phyloP scores from a whole-genome alignment of 345 rosid species.

The Aquilaria sinensis region DNA sequence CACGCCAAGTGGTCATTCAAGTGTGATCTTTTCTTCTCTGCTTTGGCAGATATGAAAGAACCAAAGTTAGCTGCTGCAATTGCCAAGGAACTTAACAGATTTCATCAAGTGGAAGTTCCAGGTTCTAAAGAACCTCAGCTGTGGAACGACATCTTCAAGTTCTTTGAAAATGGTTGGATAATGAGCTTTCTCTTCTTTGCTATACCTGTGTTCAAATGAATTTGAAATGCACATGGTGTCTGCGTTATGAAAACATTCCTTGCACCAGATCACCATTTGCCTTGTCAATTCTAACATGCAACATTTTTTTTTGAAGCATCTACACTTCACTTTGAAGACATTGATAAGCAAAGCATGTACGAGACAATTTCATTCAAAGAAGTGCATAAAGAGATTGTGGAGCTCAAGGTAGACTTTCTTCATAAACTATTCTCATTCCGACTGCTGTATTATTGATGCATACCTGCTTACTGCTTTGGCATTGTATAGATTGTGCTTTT shows the following conservation, averaged over 20 bases:
- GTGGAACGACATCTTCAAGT: slow-evolving; percentile 82
- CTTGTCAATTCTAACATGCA: not conserved
- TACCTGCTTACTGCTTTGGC: slow-evolving; percentile 8
- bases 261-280: not conserved
- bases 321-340: slow-evolving; percentile 58
- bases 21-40: slow-evolving; percentile 6
- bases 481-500: not conserved
- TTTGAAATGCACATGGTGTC: not conserved
- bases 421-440: not conserved
- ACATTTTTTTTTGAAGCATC: slow-evolving; percentile 49
- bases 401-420: slow-evolving; percentile 55
- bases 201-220: not conserved
- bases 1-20: not conserved
- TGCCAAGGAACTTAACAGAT: slow-evolving; percentile 74
- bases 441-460: not conserved
- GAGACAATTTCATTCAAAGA: slow-evolving; percentile 67
- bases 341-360: slow-evolving; percentile 56
- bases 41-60: slow-evolving; percentile 62
- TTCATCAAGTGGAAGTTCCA: slow-evolving; percentile 81
- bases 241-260: not conserved
- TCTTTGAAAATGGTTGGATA: slow-evolving; percentile 66
- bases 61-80: slow-evolving; percentile 80
- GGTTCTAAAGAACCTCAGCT: slow-evolving; percentile 92
- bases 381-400: slow-evolving; percentile 54
- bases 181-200: not conserved